Percentiles rank a stretch among this genome's conserved stretches.
Evolutionary conservation across 192 early-diverging fungal genomes (phyloP).

Genomic region (Coemansia sp.): DNA sequence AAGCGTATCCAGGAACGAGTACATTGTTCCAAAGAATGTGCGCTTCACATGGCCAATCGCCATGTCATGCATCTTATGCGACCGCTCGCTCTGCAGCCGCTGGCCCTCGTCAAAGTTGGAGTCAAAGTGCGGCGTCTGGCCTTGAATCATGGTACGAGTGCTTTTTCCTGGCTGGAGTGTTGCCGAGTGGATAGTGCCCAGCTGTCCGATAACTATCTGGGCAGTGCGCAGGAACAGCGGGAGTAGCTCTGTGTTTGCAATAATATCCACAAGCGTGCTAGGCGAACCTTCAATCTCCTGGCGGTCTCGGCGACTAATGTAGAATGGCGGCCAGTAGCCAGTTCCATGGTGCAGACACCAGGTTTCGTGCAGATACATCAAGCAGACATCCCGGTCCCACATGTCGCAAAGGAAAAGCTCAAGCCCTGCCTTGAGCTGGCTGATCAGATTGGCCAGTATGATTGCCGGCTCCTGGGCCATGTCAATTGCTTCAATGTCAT

Average conservation of each 20-base stretch:
- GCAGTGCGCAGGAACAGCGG: conserved; percentile 50
- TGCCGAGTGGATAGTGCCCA: conserved; percentile 41
- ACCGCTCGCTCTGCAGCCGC: conserved; percentile 50
- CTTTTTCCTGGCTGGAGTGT: conserved; percentile 48
- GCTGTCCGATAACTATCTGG: conserved; percentile 39
- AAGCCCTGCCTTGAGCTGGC: conserved; percentile 70
- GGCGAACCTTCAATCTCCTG: conserved; percentile 27
- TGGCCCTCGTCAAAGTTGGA: conserved; percentile 46
- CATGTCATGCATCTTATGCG: conserved; percentile 58
- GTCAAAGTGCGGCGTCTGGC: conserved; percentile 48
- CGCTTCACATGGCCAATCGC: conserved; percentile 55
- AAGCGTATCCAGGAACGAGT: conserved; percentile 81
- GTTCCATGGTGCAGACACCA: conserved; percentile 51
- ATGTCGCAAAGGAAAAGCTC: conserved; percentile 73
- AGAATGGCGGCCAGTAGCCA: conserved; percentile 49
- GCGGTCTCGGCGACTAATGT: conserved; percentile 36
- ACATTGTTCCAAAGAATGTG: conserved; percentile 72
- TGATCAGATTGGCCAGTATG: conserved; percentile 68
- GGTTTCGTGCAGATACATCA: conserved; percentile 51
- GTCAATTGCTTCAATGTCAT: conserved; percentile 74
- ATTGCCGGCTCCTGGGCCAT: conserved; percentile 72
- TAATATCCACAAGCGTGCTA: conserved; percentile 27
- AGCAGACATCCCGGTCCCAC: conserved; percentile 69
- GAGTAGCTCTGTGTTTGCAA: conserved; percentile 52
- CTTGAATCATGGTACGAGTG: conserved; percentile 38